These are phyloP conservation scores for Globisporangium paroecandrum DNA, from an alignment of 352 stramenopile genomes.

Conservation along the genomic window DNA sequence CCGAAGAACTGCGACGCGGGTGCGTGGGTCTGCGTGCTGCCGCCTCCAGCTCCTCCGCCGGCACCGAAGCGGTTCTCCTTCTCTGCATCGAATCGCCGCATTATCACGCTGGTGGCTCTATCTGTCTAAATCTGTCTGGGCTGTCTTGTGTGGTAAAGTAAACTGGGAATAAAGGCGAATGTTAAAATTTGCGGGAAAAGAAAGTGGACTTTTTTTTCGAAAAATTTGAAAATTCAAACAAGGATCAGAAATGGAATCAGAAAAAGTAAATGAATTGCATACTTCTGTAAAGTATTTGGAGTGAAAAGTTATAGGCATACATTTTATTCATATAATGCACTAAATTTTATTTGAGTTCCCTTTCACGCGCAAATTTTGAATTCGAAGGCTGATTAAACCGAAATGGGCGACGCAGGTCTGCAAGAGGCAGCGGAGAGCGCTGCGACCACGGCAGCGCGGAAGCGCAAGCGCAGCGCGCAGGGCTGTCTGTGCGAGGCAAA, in stretches of 20 bases:
- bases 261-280: too few relatives aligned
- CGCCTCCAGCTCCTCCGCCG: not conserved
- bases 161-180: not conserved
- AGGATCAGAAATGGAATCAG: too few relatives aligned
- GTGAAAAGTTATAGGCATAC: too few relatives aligned
- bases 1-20: slow-evolving; percentile 22
- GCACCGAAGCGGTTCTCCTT: slow-evolving; percentile 55
- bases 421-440: not conserved
- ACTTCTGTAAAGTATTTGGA: too few relatives aligned
- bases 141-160: not conserved
- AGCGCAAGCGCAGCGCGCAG: slow-evolving; percentile 42
- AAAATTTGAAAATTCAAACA: slow-evolving; percentile 34
- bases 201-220: slow-evolving; percentile 1
- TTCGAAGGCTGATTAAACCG: too few relatives aligned
- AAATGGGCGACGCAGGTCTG: not conserved
- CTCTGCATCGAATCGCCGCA: slow-evolving; percentile 63
- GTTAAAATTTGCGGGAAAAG: not conserved
- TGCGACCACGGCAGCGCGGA: slow-evolving; percentile 13
- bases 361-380: too few relatives aligned
- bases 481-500: slow-evolving; percentile 60
- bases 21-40: slow-evolving; percentile 5
- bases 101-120: slow-evolving; percentile 11
- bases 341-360: too few relatives aligned
- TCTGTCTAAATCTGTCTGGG: not conserved
- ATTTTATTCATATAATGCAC: too few relatives aligned